Base-by-base conservation (phyloP, 768 basidiomycete genomes). In the Phallus indusiatus region DNA sequence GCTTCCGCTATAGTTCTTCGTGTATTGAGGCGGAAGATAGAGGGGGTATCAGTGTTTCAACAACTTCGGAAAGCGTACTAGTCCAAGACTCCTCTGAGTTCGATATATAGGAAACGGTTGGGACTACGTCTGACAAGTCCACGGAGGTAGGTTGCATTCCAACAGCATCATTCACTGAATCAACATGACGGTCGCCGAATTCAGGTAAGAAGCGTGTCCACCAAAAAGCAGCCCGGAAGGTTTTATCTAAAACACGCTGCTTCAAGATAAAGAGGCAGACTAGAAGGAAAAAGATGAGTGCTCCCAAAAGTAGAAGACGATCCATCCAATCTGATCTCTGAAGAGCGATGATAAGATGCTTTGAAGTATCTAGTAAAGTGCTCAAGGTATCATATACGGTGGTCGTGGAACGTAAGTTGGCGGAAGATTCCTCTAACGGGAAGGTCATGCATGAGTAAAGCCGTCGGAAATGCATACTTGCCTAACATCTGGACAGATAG, bases 251-350 rank as follows among this genome's bases (percentile, higher is more conserved):
- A 51, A 97, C 73, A 16, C 96, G 81, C 59, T 94, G 85, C 71
- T 96, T 92, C 66, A 98, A 66, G 64, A 99, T 87, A 65, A 90
- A 94, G 22, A 86, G 78, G 7, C 93, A 84, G 33, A 90, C 86
- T 17, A 94, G 80, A 60, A 84, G 62, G 74, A 99, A 99, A 70
- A 97, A 90, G 11, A 76, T 68, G 36, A 98, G 82, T 0, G 82
- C 90, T 1, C 83, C 77, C 56, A 93, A 73, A 65, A 99, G 86
- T 62, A 98, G 74, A 28, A 96, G 69, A 6, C 94, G 86, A 74
- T 99, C 96, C 18, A 94, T 75, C 83, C 89, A 86, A 75, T 98
- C 94, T 16, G 93, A 81, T 61, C 86, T 86, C 72, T 96, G 90
- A 52, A 99, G 83, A 0, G 86, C 83, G 14, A 86, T 89, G 63